A percentile compares a stretch with the other conserved stretches of the same genome.
Conservation (phyloP, 306 rosid genomes). For the Prunus campanulata region DNA sequence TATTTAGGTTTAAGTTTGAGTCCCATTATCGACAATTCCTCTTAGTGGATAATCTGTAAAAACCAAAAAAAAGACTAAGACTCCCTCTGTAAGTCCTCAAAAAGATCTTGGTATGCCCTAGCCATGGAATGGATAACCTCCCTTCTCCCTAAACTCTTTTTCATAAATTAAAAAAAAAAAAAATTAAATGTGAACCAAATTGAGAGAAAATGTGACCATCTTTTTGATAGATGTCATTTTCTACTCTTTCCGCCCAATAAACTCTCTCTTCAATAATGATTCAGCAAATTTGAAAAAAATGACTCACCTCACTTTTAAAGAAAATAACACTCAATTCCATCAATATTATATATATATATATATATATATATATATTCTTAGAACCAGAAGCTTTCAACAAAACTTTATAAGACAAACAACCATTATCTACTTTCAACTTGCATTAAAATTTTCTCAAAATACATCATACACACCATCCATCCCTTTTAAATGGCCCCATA, state of each 20-base stretch:
- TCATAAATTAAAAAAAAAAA: too few species aligned
- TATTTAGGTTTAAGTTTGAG: fast-evolving
- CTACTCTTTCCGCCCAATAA: constrained; percentile 26
- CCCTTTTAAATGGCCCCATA: constrained; percentile 50
- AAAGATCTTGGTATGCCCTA: too few species aligned
- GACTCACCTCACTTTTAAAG: constrained; percentile 30
- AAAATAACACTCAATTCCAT: constrained; percentile 18
- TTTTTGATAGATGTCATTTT: constrained; percentile 22
- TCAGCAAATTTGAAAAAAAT: constrained; percentile 23
- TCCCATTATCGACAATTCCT: fast-evolving
- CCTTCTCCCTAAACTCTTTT: too few species aligned
- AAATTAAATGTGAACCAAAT: not conserved
- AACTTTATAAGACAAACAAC: constrained; percentile 47
- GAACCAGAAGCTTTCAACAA: constrained; percentile 50
- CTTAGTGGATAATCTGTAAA: fast-evolving
- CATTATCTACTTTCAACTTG: constrained; percentile 55
- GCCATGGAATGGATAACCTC: too few species aligned
- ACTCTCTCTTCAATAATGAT: constrained; percentile 24
- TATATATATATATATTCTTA: not conserved
- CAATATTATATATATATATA: not conserved
- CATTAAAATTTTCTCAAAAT: constrained; percentile 42
- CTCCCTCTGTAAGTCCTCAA: too few species aligned
- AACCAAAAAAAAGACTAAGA: too few species aligned
- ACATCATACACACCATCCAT: constrained; percentile 41
- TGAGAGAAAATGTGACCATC: constrained; percentile 22